Evolutionary conservation across 768 basidiomycete genomes (phyloP).

Genomic region (Mrakia hoshinonis): DNA sequence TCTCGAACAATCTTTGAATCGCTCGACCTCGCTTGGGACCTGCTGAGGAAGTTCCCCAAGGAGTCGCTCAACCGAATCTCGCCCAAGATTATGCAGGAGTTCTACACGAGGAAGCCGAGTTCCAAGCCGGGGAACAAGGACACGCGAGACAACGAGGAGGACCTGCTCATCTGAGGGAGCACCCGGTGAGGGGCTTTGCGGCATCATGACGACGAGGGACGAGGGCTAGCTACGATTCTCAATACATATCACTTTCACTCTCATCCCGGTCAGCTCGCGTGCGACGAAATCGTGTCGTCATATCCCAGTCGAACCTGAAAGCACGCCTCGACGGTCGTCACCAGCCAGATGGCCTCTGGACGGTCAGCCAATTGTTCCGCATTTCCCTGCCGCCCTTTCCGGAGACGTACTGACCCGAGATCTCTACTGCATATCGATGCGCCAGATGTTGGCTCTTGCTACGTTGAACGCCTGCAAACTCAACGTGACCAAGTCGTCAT

Average conservation of each 20-base stretch:
- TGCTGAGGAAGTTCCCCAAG: conserved; percentile 96
- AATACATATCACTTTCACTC: too few relatives aligned
- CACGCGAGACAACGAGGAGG: conserved; percentile 18
- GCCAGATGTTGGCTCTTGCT: conserved; percentile 65
- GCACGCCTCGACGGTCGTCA: conserved; percentile 32
- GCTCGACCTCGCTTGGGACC: conserved; percentile 90
- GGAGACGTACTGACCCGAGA: too few relatives aligned
- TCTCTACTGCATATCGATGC: too few relatives aligned
- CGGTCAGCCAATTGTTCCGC: too few relatives aligned
- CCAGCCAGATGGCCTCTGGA: conserved; percentile 45
- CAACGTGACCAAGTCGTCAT: conserved; percentile 72
- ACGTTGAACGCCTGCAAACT: conserved; percentile 55
- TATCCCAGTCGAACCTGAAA: too few relatives aligned
- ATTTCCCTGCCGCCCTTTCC: too few relatives aligned
- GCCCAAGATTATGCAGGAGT: conserved; percentile 53
- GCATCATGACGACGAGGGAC: neutral
- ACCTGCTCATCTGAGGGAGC: neutral
- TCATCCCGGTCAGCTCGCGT: too few relatives aligned
- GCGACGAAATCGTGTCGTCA: too few relatives aligned
- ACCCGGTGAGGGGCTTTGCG: too few relatives aligned
- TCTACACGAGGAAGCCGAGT: conserved; percentile 31
- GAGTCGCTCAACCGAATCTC: conserved; percentile 96
- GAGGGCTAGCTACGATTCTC: neutral
- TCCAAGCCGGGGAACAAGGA: conserved; percentile 23
- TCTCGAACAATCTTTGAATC: conserved; percentile 94